Conservation (phyloP, 192 early-diverging fungal genomes). For the Coemansia sp. region DNA sequence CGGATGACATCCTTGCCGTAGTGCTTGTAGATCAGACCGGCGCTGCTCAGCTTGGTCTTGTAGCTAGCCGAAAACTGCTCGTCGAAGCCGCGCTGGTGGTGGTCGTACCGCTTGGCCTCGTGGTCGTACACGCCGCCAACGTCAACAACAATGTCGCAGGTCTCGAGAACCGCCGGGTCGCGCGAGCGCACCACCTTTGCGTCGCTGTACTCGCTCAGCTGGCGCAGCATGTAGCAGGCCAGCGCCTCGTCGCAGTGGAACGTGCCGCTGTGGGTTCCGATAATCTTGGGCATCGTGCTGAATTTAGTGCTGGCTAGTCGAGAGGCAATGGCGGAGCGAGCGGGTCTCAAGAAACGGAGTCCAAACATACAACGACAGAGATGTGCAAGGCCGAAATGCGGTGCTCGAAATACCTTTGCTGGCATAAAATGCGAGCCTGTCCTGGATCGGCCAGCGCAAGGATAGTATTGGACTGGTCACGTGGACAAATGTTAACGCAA, state of each 20-base stretch:
- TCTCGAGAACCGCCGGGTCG: constrained; percentile 70
- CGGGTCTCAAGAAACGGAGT: not conserved
- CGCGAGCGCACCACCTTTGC: constrained; percentile 76
- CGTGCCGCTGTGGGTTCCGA: constrained; percentile 83
- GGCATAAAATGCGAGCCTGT: too few species aligned
- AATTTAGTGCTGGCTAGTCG: not conserved
- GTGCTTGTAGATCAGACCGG: constrained; percentile 97
- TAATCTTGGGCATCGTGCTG: constrained; percentile 53
- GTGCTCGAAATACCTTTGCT: too few species aligned
- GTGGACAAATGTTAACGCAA: not conserved
- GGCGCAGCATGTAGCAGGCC: constrained; percentile 81
- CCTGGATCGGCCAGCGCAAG: too few species aligned
- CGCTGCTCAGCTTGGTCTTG: constrained; percentile 85
- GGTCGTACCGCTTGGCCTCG: constrained; percentile 70
- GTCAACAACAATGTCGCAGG: constrained; percentile 87
- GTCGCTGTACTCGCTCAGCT: constrained; percentile 57
- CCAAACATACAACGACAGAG: not conserved
- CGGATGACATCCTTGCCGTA: constrained; percentile 82
- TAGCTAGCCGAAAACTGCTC: constrained; percentile 78
- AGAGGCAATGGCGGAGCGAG: not conserved
- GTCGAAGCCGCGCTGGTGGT: constrained; percentile 91
- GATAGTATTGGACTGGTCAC: constrained; percentile 7
- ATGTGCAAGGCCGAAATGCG: too few species aligned
- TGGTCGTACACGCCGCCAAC: constrained; percentile 92
- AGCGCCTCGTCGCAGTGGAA: constrained; percentile 90